phyloP scores from a whole-genome alignment of 129 eudicot genomes.

The Centrapalus pauciflorus region DNA sequence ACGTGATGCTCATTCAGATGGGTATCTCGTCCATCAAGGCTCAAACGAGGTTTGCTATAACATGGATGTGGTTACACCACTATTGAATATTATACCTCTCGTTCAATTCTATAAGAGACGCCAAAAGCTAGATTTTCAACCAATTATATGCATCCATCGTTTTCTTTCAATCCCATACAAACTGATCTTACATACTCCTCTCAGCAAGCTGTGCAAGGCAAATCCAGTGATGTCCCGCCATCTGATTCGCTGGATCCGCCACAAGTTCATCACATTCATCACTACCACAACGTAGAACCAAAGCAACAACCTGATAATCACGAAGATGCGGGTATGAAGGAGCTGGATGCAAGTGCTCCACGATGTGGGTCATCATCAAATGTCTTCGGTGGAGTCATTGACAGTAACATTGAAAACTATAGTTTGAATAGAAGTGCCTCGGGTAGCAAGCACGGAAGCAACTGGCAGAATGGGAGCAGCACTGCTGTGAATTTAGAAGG shows the following conservation, averaged over 20 bases:
- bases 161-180: conserved; percentile 31
- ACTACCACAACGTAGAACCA: conserved; percentile 43
- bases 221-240: conserved; percentile 34
- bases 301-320: conserved; percentile 23
- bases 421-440: conserved; percentile 52
- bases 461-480: conserved; percentile 54
- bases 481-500: conserved; percentile 37
- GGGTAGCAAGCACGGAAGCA: conserved; percentile 66
- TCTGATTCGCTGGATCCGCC: conserved; percentile 20
- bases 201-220: conserved; percentile 33
- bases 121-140: conserved; percentile 28
- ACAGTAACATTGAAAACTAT: conserved; percentile 27
- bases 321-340: conserved; percentile 31
- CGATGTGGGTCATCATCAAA: conserved; percentile 48
- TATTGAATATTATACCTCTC: too few relatives aligned
- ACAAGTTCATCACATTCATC: conserved; percentile 57
- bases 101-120: conserved; percentile 17
- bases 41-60: conserved; percentile 34
- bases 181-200: conserved; percentile 18
- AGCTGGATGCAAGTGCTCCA: conserved; percentile 36
- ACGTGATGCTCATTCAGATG: conserved; percentile 34
- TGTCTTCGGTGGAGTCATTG: conserved; percentile 33
- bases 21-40: conserved; percentile 36
- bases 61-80: too few relatives aligned
- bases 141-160: too few relatives aligned